These are phyloP conservation scores for Bryoerythrophyllum caledonicum DNA, from an alignment of 225 moss, liverwort and hornwort species.

Conservation along the genomic window DNA sequence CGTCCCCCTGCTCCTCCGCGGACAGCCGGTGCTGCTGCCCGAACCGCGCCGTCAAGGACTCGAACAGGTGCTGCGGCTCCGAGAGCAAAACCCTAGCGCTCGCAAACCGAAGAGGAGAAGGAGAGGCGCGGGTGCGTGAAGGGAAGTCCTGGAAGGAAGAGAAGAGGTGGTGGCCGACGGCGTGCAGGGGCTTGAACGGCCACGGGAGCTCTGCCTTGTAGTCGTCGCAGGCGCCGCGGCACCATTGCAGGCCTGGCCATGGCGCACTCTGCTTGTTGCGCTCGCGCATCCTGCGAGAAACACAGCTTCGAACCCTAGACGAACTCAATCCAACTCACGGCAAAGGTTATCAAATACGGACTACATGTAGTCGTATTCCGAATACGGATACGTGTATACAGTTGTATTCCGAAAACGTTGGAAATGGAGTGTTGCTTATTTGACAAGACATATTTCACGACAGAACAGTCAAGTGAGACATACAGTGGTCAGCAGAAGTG, in stretches of 20 bases:
- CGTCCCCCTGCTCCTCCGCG: slow-evolving; percentile 68
- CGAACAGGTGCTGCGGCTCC: slow-evolving; percentile 24
- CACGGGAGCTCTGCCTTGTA: slow-evolving; percentile 67
- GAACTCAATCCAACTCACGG: background rate
- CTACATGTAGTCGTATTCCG: no score
- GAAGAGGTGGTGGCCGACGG: slow-evolving; percentile 38
- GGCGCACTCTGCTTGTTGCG: background rate
- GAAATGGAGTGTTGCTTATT: no score
- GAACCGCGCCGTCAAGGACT: slow-evolving; percentile 41
- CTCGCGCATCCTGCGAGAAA: slow-evolving; percentile 22
- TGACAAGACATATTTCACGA: no score
- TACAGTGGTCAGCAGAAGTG: no score
- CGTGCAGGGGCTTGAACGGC: slow-evolving; percentile 72
- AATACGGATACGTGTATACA: no score
- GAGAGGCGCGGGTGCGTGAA: background rate
- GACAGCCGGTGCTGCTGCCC: slow-evolving; percentile 38
- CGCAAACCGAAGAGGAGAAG: slow-evolving; percentile 23
- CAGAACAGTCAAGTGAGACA: no score
- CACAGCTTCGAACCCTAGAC: background rate
- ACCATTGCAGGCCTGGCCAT: slow-evolving; percentile 46
- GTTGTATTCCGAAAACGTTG: no score
- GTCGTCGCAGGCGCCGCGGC: slow-evolving; percentile 46
- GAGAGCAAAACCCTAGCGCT: slow-evolving; percentile 27
- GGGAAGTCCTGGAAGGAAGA: slow-evolving; percentile 36
- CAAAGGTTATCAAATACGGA: no score